phyloP scores from a whole-genome alignment of 2,329 filamentous ascomycete genomes.

The Sporothrix luriei region DNA sequence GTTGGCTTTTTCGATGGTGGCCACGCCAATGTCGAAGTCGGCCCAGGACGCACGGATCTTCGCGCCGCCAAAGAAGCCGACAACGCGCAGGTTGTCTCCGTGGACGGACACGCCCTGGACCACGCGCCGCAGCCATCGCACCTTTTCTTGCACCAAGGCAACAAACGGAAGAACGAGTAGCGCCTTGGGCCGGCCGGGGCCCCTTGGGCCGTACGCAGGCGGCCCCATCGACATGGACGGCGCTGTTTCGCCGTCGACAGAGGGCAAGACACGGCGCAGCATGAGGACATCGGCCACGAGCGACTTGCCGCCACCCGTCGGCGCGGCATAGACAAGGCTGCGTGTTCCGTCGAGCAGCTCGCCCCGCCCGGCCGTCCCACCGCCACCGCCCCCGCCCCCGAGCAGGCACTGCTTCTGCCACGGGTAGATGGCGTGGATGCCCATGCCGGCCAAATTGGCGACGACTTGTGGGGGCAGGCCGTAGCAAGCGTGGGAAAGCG shows the following conservation, averaged over 20 bases:
- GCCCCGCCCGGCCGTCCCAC: slow-evolving; percentile 57
- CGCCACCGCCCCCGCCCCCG: slow-evolving; percentile 62
- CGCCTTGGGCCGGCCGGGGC: slow-evolving; percentile 55
- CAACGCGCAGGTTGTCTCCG: slow-evolving; percentile 62
- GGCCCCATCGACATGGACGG: background rate
- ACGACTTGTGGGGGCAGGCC: slow-evolving; percentile 62
- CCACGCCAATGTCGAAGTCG: slow-evolving; percentile 76
- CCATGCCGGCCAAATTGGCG: slow-evolving; percentile 64
- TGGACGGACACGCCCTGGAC: slow-evolving; percentile 58
- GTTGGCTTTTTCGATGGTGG: slow-evolving; percentile 82
- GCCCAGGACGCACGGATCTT: slow-evolving; percentile 68
- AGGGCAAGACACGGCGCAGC: slow-evolving; percentile 64
- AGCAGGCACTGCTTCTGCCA: slow-evolving; percentile 78
- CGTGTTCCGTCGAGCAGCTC: slow-evolving; percentile 62
- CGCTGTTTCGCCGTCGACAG: background rate
- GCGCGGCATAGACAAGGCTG: slow-evolving; percentile 78
- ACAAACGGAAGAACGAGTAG: slow-evolving; percentile 76
- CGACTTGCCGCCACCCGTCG: slow-evolving; percentile 77
- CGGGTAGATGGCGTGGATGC: slow-evolving; percentile 74
- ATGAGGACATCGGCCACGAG: slow-evolving; percentile 73
- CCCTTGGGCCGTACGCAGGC: background rate
- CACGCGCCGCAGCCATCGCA: slow-evolving; percentile 70
- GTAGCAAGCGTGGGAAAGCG: slow-evolving; percentile 65
- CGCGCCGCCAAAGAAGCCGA: slow-evolving; percentile 75
- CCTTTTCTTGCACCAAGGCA: slow-evolving; percentile 77